Conservation (phyloP, 2,329 filamentous ascomycete genomes). For the Neopestalotiopsis sp. region DNA sequence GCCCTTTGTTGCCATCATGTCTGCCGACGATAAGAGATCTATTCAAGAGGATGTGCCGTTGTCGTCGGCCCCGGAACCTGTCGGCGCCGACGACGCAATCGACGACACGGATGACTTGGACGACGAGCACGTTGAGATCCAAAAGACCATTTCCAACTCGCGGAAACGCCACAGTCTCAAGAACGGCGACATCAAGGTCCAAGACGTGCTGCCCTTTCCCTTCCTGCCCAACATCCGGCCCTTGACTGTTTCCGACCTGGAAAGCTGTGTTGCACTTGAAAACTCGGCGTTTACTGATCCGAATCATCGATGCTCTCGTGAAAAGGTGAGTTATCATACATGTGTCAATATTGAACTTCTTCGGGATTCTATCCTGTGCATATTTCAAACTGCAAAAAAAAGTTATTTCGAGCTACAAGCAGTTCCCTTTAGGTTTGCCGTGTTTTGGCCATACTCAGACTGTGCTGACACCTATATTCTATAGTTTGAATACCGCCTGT, state of each 20-base stretch:
- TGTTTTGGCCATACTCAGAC: neutral
- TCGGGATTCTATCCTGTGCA: neutral
- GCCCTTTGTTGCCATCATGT: neutral
- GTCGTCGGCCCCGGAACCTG: slow-evolving; percentile 5
- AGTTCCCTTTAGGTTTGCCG: neutral
- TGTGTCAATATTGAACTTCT: neutral
- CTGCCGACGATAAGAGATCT: slow-evolving; percentile 10
- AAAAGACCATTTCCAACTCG: slow-evolving; percentile 45
- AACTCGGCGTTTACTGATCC: slow-evolving; percentile 57
- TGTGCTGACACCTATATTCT: neutral
- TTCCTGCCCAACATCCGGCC: slow-evolving; percentile 77
- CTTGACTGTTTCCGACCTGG: slow-evolving; percentile 69
- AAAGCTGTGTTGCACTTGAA: slow-evolving; percentile 62
- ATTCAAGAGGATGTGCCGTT: neutral
- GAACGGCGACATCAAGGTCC: slow-evolving; percentile 40
- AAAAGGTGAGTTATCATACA: slow-evolving; percentile 53
- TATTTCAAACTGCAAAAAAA: neutral
- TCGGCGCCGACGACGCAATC: slow-evolving; percentile 36
- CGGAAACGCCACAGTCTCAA: slow-evolving; percentile 39
- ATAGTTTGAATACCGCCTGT: slow-evolving; percentile 79
- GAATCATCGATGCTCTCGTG: slow-evolving; percentile 53
- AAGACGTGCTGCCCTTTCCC: slow-evolving; percentile 58
- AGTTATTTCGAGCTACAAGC: neutral
- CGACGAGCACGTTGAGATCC: slow-evolving; percentile 40
- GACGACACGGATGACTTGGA: slow-evolving; percentile 46